Percentiles rank a stretch among this genome's conserved stretches.
These are phyloP conservation scores for Xanthoconium stramineum DNA, from an alignment of 768 basidiomycete species.

Conservation along the genomic window DNA sequence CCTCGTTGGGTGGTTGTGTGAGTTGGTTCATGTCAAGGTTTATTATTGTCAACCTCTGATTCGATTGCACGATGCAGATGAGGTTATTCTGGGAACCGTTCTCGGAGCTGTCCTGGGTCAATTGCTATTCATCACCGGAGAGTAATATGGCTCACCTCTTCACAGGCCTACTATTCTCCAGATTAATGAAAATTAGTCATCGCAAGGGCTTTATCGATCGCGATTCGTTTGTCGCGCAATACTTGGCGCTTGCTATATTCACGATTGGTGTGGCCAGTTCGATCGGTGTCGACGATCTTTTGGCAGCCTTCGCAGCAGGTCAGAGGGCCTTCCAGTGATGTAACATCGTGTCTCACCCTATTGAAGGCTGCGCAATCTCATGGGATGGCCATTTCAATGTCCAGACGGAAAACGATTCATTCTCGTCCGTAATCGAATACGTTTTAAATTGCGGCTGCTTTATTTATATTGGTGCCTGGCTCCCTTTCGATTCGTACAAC, in stretches of 20 bases:
- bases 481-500: constrained; percentile 62
- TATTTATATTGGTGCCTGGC: constrained; percentile 86
- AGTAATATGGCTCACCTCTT: background rate
- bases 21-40: background rate
- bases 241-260: constrained; percentile 68
- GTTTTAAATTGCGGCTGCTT: constrained; percentile 80
- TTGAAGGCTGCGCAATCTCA: constrained; percentile 79
- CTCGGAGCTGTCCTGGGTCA: constrained; percentile 59
- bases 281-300: constrained; percentile 81
- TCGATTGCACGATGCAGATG: constrained; percentile 45
- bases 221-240: constrained; percentile 87
- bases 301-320: constrained; percentile 88
- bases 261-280: constrained; percentile 77
- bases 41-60: background rate
- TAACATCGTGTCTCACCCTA: background rate
- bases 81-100: constrained; percentile 72
- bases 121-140: constrained; percentile 3
- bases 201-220: constrained; percentile 64
- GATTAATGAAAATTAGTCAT: constrained; percentile 70
- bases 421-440: constrained; percentile 89
- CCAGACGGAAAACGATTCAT: constrained; percentile 80
- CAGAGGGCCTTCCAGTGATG: constrained; percentile 2
- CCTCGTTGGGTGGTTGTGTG: constrained; percentile 77
- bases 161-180: constrained; percentile 63
- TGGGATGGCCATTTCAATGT: constrained; percentile 86